phyloP scores from a whole-genome alignment of 495 filamentous ascomycete species.

The Aspergillus ellipticus region DNA sequence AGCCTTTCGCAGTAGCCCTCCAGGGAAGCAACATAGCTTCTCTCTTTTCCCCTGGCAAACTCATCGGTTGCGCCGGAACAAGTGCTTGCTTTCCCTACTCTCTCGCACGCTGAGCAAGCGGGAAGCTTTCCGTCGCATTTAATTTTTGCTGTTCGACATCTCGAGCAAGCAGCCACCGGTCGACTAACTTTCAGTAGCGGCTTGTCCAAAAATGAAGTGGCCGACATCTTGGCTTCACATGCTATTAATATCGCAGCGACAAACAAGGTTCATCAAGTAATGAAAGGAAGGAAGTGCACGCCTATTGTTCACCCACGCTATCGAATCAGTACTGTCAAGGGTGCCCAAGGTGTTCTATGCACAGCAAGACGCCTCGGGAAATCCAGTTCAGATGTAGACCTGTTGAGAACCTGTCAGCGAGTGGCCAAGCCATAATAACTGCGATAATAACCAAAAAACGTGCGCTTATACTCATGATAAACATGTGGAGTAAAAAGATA shows the following conservation, averaged over 20 bases:
- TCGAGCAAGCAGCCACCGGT: slow-evolving; percentile 87
- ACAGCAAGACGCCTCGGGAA: not conserved
- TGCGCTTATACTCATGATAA: too few relatives aligned
- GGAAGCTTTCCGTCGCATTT: slow-evolving; percentile 95
- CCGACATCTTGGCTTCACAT: slow-evolving; percentile 24
- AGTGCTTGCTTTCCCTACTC: slow-evolving; percentile 70
- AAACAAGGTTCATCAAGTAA: not conserved
- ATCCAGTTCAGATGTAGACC: not conserved
- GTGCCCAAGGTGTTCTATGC: not conserved
- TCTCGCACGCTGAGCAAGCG: slow-evolving; percentile 88
- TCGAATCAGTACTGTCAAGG: not conserved
- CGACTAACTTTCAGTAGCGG: slow-evolving; percentile 85
- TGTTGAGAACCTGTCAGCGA: not conserved
- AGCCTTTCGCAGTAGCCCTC: slow-evolving; percentile 85
- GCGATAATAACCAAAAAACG: not conserved
- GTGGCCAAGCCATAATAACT: not conserved
- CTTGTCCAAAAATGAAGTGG: slow-evolving; percentile 54
- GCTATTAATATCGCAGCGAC: slow-evolving; percentile 10
- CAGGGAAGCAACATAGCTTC: slow-evolving; percentile 90
- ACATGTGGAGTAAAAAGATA: not conserved
- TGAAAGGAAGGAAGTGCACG: not conserved
- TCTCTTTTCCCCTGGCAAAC: slow-evolving; percentile 89
- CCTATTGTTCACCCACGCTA: not conserved
- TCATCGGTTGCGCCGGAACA: slow-evolving; percentile 94
- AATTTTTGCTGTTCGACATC: slow-evolving; percentile 89